Conservation (phyloP, 495 filamentous ascomycete genomes). For the Aspergillus kassunensis region DNA sequence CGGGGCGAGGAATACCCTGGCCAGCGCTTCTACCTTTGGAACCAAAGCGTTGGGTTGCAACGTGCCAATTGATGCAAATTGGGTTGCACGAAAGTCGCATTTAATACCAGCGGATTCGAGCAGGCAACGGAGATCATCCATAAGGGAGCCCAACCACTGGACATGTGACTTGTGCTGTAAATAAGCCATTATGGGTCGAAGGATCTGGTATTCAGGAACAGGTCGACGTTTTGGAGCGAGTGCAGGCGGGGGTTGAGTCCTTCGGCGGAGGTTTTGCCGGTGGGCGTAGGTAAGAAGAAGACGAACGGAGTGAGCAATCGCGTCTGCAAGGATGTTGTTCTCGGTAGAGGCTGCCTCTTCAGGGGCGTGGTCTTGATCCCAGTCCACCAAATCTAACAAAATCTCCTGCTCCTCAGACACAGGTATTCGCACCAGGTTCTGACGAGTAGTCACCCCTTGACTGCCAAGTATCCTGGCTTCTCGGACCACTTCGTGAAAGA, state of each 20-base stretch:
- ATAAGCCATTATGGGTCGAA: slow-evolving; percentile 62
- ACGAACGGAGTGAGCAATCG: slow-evolving; percentile 55
- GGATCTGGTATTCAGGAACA: slow-evolving; percentile 53
- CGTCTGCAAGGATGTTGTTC: slow-evolving; percentile 47
- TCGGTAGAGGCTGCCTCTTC: slow-evolving; percentile 10
- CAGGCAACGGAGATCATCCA: slow-evolving; percentile 33
- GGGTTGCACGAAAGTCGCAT: slow-evolving; percentile 27
- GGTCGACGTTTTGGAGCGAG: slow-evolving; percentile 48
- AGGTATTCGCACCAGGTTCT: slow-evolving; percentile 56
- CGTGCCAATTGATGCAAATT: slow-evolving; percentile 27
- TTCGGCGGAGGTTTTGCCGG: slow-evolving; percentile 58
- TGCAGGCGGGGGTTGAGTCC: slow-evolving; percentile 58
- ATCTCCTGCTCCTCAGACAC: slow-evolving; percentile 50
- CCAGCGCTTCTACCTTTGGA: slow-evolving; percentile 34
- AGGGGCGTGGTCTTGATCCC: slow-evolving; percentile 35
- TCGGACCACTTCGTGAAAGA: slow-evolving; percentile 85
- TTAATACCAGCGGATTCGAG: slow-evolving; percentile 41
- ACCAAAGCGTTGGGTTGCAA: not conserved
- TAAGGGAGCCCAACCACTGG: slow-evolving; percentile 31
- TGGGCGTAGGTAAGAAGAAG: slow-evolving; percentile 72
- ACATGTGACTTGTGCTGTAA: slow-evolving; percentile 54
- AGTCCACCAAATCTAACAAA: slow-evolving; percentile 61
- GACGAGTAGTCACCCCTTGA: slow-evolving; percentile 59
- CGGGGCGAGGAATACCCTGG: slow-evolving; percentile 37
- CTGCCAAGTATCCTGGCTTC: slow-evolving; percentile 69